Base-by-base conservation (phyloP, 371 early-diverging fungal genomes). In the Dinochytrium kinnereticum region DNA sequence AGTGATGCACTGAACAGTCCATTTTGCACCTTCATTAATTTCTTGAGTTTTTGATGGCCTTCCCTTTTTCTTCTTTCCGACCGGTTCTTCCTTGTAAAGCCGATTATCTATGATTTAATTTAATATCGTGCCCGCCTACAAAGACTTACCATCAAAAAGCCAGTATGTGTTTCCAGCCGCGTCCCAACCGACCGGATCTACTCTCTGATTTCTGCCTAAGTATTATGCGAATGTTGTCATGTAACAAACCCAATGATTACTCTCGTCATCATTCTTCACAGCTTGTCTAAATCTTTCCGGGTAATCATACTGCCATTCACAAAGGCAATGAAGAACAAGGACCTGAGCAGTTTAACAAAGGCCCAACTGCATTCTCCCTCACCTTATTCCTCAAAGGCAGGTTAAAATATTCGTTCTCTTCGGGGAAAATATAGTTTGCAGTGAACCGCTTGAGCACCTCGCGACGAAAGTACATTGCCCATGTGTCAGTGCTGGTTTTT, bases 71-170 rank as follows among this genome's bases (percentile, higher is more conserved):
- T 51, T 77, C 66, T 64, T 77, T 65, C 80, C 77, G 3, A 78
- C 84, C 2, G 5, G 10, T 34, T 84, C 80, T 74, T 90, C 86
- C 76, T 85, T 80, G 69, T 90, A 92, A 1, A 92, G 76, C 57
- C 92, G 82, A 72, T 92, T 92, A 61, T 92, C 92, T 91, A n/a
- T n/a, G 59, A 55, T 40, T 2, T 51, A 44, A 37, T 7, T 21
- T 17, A 21, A 31, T 28, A 26, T 68, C 24, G 28, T n/a, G n/a
- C n/a, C n/a, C n/a, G n/a, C n/a, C n/a, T n/a, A n/a, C n/a, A n/a
- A n/a, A n/a, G 40, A 55, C 68, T n/a, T 30, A 91, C 91, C 93
- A 84, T 92, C 93, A 82, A 92, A 92, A 15, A 92, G 77, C 90
- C 90, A 92, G 76, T 89, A 91, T n/a, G 84, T 87, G 51, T 86